Percentiles rank a stretch among this genome's conserved stretches.
These are phyloP conservation scores for Rubia balearica DNA, from an alignment of 305 asterid species.

Conservation along the genomic window DNA sequence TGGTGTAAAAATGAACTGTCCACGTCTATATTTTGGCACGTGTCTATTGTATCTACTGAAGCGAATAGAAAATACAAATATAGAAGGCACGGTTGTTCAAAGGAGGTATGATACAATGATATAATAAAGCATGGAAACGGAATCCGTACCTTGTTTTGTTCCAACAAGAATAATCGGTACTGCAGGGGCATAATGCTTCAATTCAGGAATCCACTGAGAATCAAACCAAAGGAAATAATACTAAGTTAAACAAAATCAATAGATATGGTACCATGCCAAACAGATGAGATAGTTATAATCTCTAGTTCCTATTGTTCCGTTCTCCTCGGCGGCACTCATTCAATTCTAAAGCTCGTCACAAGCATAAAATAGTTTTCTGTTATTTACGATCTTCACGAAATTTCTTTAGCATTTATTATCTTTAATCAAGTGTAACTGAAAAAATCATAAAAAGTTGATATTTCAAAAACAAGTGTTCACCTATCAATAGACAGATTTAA, in stretches of 20 bases:
- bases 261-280: neutral
- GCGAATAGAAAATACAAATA: neutral
- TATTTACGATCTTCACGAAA: too few relatives aligned
- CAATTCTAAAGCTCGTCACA: neutral
- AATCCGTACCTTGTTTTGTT: slow-evolving; percentile 35
- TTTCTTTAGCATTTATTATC: too few relatives aligned
- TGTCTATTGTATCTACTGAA: neutral
- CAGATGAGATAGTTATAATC: neutral
- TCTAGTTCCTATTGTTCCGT: neutral
- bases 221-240: slow-evolving; percentile 6
- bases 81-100: neutral
- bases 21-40: neutral
- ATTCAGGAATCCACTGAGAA: slow-evolving; percentile 40
- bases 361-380: neutral
- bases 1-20: neutral
- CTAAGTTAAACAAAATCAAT: neutral
- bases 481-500: too few relatives aligned
- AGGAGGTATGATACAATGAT: neutral
- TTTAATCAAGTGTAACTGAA: too few relatives aligned
- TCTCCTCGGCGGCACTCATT: neutral
- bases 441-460: too few relatives aligned
- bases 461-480: too few relatives aligned
- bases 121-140: slow-evolving; percentile 1
- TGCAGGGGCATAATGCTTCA: slow-evolving; percentile 41
- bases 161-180: slow-evolving; percentile 42